Conservation (phyloP, 139 green algal species). For the Chlamydomonas applanata region DNA sequence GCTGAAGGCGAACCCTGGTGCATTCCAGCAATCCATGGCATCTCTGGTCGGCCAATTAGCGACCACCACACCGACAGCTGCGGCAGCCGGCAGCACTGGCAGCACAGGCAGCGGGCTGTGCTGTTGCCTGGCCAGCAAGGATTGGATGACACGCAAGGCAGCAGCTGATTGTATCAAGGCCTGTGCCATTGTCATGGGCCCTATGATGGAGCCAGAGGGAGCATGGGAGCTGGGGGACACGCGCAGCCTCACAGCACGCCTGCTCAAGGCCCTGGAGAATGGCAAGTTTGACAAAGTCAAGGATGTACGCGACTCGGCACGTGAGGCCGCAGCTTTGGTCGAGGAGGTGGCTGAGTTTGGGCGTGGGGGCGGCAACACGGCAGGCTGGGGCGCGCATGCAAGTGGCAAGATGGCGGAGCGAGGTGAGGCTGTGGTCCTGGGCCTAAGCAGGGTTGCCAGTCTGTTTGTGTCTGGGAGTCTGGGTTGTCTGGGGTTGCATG, state of each 20-base stretch:
- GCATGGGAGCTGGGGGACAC: constrained; percentile 20
- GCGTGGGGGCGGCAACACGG: constrained; percentile 13
- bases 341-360: constrained; percentile 36
- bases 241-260: constrained; percentile 18
- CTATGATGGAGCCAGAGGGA: constrained; percentile 36
- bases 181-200: constrained; percentile 39
- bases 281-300: constrained; percentile 48
- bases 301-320: constrained; percentile 35
- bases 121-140: constrained; percentile 25
- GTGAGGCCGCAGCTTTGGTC: constrained; percentile 24
- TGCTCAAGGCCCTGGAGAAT: constrained; percentile 22
- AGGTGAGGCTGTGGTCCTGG: too few relatives aligned
- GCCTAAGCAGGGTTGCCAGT: neutral
- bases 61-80: neutral
- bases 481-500: too few relatives aligned
- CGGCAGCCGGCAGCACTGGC: neutral
- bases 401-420: neutral
- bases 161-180: constrained; percentile 38
- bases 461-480: too few relatives aligned
- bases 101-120: constrained; percentile 10
- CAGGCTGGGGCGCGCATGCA: constrained; percentile 29
- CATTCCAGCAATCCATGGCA: constrained; percentile 34
- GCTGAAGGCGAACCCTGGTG: constrained; percentile 25
- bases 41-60: constrained; percentile 29
- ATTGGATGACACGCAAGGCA: constrained; percentile 33